Evolutionary conservation across 176 grass and related monocot genomes (phyloP), one percentile per base, ranked within the genome.

Genomic region (Oryza glaberrima): DNA sequence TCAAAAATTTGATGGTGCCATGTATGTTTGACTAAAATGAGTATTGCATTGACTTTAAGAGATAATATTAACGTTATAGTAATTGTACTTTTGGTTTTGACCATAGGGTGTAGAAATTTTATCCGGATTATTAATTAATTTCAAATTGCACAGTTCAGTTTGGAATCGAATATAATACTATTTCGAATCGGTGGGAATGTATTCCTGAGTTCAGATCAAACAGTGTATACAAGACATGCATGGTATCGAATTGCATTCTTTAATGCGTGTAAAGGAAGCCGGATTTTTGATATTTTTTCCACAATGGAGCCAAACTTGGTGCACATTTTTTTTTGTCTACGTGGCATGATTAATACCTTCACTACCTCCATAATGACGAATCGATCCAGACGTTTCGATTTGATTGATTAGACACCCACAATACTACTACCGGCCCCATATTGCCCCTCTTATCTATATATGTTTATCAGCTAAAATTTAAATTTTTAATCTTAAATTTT

Each of bases 341-440:
- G 17, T 81, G 25, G 22, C 25, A 75, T 75, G 76, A 88, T 79
- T 43, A 44, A 46, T 46, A 88, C 69, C 19, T 73, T 88, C 81
- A 77, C 86, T 83, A 83, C 30, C 9, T 25, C 32, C n/a, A 69
- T 68, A 58, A 83, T 74, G 36, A 72, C 67, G 11, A 48, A 72
- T 83, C 34, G 67, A 83, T 66, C 65, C 20, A 11, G 74, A 83
- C 22, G 22, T 78, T 73, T 78, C 8, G 80, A 83, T 65, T 83
- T 72, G 80, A 88, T 52, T 78, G 20, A 81, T 67, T 45, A n/a
- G 7, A 22, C 1, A 17, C 3, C 51, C 17, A 32, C 30, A 32
- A 32, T 32, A 32, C 30, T 32, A 32, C 30, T 32, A 32, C 30
- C 30, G 30, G 30, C 30, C 30, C 30, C 30, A 32, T 32, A 32